Evolutionary conservation across 768 basidiomycete species (phyloP).

Genomic region (Psilocybe cyanescens): DNA sequence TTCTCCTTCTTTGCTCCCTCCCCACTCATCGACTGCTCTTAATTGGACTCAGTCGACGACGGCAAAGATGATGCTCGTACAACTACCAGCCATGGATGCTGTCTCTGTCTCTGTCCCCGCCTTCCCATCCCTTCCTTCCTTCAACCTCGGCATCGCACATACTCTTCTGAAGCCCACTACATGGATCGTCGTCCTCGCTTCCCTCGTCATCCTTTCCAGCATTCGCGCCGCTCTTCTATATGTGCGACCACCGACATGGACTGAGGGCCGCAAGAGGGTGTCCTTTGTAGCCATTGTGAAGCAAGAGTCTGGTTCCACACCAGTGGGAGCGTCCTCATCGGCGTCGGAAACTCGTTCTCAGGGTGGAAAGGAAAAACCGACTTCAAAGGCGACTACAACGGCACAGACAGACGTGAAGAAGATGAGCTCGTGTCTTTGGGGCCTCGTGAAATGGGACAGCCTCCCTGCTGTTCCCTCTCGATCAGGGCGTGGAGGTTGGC

Average conservation of each 20-base stretch:
- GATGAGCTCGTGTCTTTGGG: conserved; percentile 28
- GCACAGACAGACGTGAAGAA: conserved; percentile 8
- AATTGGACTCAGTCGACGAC: not conserved
- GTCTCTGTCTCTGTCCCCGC: conserved; percentile 11
- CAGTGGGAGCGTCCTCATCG: conserved; percentile 7
- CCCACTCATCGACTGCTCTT: conserved; percentile 2
- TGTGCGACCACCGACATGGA: conserved; percentile 21
- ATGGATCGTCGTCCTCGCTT: conserved; percentile 27
- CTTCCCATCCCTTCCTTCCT: conserved; percentile 6
- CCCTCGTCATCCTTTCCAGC: conserved; percentile 26
- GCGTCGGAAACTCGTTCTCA: conserved; percentile 9
- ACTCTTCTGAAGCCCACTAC: conserved; percentile 21
- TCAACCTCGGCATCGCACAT: conserved; percentile 16
- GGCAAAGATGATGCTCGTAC: conserved; percentile 23
- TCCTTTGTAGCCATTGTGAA: conserved; percentile 13
- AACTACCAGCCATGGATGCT: conserved; percentile 22
- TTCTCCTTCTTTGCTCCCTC: conserved; percentile 1
- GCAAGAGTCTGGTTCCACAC: conserved; percentile 13
- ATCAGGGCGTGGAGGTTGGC: conserved; percentile 13
- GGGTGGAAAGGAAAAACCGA: conserved; percentile 4
- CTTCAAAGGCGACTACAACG: conserved; percentile 1
- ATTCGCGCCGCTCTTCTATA: conserved; percentile 25
- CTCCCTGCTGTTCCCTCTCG: conserved; percentile 26
- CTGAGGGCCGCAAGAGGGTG: conserved; percentile 16
- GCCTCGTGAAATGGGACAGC: conserved; percentile 34